These are phyloP conservation scores for Quercus berberidifolia DNA, from an alignment of 306 rosid genomes.

Conservation along the genomic window DNA sequence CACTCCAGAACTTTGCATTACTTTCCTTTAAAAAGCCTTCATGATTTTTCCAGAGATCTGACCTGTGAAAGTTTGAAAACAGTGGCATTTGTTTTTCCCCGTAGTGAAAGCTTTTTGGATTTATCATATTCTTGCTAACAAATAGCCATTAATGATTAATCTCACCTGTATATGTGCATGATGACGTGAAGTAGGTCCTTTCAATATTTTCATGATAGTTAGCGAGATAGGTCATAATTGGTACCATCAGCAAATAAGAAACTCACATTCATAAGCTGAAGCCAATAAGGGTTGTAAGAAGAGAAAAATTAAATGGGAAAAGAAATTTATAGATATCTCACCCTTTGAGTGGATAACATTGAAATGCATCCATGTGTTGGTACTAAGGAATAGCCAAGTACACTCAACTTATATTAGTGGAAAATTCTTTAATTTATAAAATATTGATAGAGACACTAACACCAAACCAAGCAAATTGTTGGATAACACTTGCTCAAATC, in stretches of 20 bases:
- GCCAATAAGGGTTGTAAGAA: neutral
- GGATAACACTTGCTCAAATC: neutral
- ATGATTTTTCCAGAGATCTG: neutral
- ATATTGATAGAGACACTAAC: neutral
- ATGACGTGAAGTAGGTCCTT: neutral
- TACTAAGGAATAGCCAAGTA: neutral
- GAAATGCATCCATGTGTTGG: neutral
- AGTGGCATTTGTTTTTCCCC: neutral
- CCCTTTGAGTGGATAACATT: neutral
- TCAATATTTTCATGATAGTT: neutral
- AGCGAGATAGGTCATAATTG: neutral
- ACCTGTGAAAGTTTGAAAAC: neutral
- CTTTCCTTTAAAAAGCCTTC: too few relatives aligned
- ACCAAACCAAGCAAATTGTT: neutral
- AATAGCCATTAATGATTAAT: too few relatives aligned
- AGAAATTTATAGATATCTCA: neutral
- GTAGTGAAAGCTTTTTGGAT: neutral
- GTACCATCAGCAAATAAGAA: neutral
- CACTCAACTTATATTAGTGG: neutral
- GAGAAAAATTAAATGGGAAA: neutral
- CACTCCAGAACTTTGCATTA: too few relatives aligned
- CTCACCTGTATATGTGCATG: neutral
- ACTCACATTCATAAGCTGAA: neutral
- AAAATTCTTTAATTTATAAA: neutral
- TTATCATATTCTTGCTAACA: neutral